Percentiles rank a stretch among this genome's conserved stretches.
phyloP scores from a whole-genome alignment of 441 rosid species.

The Manihot esculenta region DNA sequence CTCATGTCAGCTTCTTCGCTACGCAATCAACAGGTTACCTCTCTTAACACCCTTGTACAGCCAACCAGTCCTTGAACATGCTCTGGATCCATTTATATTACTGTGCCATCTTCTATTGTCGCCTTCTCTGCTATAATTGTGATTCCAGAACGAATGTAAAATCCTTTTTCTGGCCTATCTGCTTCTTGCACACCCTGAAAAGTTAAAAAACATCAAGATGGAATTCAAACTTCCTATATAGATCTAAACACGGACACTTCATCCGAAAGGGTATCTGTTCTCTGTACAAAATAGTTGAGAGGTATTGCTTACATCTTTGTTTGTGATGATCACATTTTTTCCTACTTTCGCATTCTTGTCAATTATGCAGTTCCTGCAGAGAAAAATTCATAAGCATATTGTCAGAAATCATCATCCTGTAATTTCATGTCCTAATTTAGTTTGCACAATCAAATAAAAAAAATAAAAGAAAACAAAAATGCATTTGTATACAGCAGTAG shows the following conservation, averaged over 20 bases:
- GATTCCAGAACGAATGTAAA: constrained; percentile 83
- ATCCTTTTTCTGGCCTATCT: constrained; percentile 76
- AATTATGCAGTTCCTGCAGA: constrained; percentile 72
- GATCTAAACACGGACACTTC: neutral
- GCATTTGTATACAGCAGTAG: neutral
- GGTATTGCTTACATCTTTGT: constrained; percentile 58
- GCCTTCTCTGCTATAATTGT: constrained; percentile 82
- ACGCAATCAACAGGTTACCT: neutral
- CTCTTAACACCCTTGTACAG: neutral
- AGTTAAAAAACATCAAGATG: neutral
- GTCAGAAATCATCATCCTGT: constrained; percentile 11
- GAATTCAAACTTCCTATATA: neutral
- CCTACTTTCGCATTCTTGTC: constrained; percentile 93
- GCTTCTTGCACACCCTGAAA: constrained; percentile 86
- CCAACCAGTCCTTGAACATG: neutral
- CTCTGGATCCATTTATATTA: constrained; percentile 41
- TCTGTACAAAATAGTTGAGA: neutral
- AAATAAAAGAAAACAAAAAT: neutral
- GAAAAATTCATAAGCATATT: neutral
- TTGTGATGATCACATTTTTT: constrained; percentile 68
- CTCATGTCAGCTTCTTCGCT: constrained; percentile 15
- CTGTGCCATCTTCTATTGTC: constrained; percentile 71
- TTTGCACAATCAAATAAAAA: neutral
- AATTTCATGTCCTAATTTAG: neutral
- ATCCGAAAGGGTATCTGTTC: neutral